Conservation (phyloP, 2,329 filamentous ascomycete genomes). For the Daldinia eschscholtzii region DNA sequence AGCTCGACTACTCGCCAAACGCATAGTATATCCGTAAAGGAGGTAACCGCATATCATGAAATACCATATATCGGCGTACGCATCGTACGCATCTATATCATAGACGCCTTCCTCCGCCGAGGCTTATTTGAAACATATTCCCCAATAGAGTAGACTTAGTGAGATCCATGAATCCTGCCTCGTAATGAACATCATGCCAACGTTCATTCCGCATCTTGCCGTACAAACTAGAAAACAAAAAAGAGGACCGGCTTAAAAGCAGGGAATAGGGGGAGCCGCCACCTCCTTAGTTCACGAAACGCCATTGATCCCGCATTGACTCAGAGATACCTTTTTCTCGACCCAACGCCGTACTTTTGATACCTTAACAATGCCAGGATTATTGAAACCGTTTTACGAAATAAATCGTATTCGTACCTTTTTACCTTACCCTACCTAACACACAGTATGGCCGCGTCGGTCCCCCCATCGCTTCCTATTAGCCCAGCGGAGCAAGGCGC, state of each 20-base stretch:
- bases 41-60: slow-evolving; percentile 7
- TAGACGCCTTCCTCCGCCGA: not conserved
- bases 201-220: not conserved
- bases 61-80: slow-evolving; percentile 24
- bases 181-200: not conserved
- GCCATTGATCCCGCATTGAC: not conserved
- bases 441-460: not conserved
- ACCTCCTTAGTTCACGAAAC: not conserved
- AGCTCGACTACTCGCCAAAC: not conserved
- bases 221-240: not conserved
- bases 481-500: slow-evolving; percentile 21
- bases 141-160: not conserved
- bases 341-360: not conserved
- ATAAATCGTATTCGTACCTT: slow-evolving; percentile 8
- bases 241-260: not conserved
- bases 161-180: not conserved
- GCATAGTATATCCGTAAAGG: slow-evolving; percentile 2
- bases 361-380: not conserved
- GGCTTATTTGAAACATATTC: not conserved
- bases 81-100: not conserved
- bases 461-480: slow-evolving; percentile 18
- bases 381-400: not conserved
- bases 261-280: not conserved
- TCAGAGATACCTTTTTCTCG: not conserved
- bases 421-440: not conserved